Conservation (phyloP, 177 flowering plant species). For the Telopea speciosissima region DNA sequence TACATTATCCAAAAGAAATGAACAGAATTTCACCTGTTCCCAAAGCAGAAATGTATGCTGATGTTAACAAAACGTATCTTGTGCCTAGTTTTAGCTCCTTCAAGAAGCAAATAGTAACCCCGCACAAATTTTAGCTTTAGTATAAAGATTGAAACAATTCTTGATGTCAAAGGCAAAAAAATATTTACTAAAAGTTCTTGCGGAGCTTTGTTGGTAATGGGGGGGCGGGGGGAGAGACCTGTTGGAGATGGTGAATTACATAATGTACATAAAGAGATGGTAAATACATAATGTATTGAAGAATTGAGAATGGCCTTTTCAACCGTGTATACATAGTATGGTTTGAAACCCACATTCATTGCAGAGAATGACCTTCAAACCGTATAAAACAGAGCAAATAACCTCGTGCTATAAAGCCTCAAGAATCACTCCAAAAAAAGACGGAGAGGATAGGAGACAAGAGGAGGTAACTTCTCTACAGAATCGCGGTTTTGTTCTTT, state of each 20-base stretch:
- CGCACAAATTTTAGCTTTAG: constrained; percentile 17
- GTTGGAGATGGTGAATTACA: not conserved
- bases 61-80: constrained; percentile 68
- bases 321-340: constrained; percentile 82
- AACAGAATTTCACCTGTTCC: constrained; percentile 62
- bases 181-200: too few relatives aligned
- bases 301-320: constrained; percentile 41
- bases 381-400: too few relatives aligned
- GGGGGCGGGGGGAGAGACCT: not conserved
- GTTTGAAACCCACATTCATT: too few relatives aligned
- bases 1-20: constrained; percentile 2
- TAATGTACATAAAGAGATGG: not conserved
- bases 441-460: too few relatives aligned
- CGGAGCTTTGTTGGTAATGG: not conserved
- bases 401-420: too few relatives aligned
- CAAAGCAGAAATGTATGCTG: constrained; percentile 90
- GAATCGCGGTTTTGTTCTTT: too few relatives aligned
- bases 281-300: not conserved
- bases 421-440: too few relatives aligned
- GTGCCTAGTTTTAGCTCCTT: constrained; percentile 70
- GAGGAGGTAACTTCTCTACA: too few relatives aligned
- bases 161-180: too few relatives aligned
- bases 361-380: too few relatives aligned
- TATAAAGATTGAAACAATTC: not conserved
- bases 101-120: constrained; percentile 91